These are phyloP conservation scores for Polyplosphaeria fusca DNA, from an alignment of 495 filamentous ascomycete genomes.

Conservation along the genomic window DNA sequence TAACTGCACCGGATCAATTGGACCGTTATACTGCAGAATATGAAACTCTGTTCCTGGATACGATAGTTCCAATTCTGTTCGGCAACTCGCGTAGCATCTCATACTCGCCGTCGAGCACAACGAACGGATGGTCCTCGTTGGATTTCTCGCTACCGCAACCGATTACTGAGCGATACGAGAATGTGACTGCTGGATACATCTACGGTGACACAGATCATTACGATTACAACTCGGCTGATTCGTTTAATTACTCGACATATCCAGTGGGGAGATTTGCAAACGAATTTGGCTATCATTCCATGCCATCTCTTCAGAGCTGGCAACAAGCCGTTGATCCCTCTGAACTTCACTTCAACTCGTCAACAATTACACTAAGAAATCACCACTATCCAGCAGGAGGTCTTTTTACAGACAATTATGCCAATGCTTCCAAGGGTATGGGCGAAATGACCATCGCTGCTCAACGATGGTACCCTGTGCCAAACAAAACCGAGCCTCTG, in stretches of 20 bases:
- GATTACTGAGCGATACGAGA: slow-evolving; percentile 60
- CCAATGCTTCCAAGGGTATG: slow-evolving; percentile 50
- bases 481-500: slow-evolving; percentile 53
- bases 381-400: slow-evolving; percentile 61
- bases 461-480: slow-evolving; percentile 60
- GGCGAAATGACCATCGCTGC: slow-evolving; percentile 63
- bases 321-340: slow-evolving; percentile 50
- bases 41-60: slow-evolving; percentile 60
- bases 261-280: slow-evolving; percentile 64
- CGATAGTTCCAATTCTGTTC: slow-evolving; percentile 60
- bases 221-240: slow-evolving; percentile 56
- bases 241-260: slow-evolving; percentile 57
- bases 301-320: slow-evolving; percentile 65
- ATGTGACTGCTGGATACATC: slow-evolving; percentile 53
- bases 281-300: slow-evolving; percentile 66
- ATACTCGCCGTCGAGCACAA: slow-evolving; percentile 66
- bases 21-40: slow-evolving; percentile 54
- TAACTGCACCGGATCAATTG: slow-evolving; percentile 47
- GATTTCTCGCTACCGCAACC: slow-evolving; percentile 57
- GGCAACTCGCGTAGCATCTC: slow-evolving; percentile 63
- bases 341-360: slow-evolving; percentile 61
- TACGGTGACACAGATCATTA: slow-evolving; percentile 72
- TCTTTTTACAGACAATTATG: slow-evolving; percentile 48
- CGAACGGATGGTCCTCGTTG: slow-evolving; percentile 59
- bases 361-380: slow-evolving; percentile 58